These are phyloP conservation scores for Escallonia herrerae DNA, from an alignment of 129 eudicot genomes.

Conservation along the genomic window DNA sequence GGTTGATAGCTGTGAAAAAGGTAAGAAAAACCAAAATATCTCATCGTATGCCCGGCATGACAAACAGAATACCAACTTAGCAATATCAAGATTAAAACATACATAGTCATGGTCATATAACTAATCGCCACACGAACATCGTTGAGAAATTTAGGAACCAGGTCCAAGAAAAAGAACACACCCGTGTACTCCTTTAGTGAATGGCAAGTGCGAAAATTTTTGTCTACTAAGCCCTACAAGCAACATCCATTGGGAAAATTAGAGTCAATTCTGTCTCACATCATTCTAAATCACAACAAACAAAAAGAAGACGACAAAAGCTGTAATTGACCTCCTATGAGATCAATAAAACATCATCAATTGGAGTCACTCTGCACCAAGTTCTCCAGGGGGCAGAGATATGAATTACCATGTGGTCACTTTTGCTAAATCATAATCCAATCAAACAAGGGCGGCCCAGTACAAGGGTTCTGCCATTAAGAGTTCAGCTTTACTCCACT, in stretches of 20 bases:
- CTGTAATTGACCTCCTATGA: too few relatives aligned
- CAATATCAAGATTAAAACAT: constrained; percentile 1
- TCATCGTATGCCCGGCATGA: background rate
- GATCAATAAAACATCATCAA: too few relatives aligned
- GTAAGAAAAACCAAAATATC: background rate
- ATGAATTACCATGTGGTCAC: too few relatives aligned
- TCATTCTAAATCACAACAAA: too few relatives aligned
- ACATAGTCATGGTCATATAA: constrained; percentile 11
- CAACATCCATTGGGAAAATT: too few relatives aligned
- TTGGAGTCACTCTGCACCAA: too few relatives aligned
- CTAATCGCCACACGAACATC: constrained; percentile 7
- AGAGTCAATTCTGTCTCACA: background rate
- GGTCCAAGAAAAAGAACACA: constrained; percentile 12
- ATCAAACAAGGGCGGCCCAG: too few relatives aligned
- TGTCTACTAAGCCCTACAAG: constrained; percentile 24
- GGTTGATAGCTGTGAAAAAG: constrained; percentile 11
- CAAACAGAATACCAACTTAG: background rate
- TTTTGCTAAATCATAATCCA: too few relatives aligned
- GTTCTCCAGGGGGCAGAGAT: too few relatives aligned
- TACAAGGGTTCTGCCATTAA: too few relatives aligned
- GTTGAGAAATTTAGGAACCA: constrained; percentile 12
- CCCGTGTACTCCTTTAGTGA: constrained; percentile 17
- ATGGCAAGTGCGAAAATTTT: constrained; percentile 11
- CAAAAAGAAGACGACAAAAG: too few relatives aligned
- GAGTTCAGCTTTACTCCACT: too few relatives aligned